These are phyloP conservation scores for Cordyceps cicadae DNA, from an alignment of 2,329 filamentous ascomycete genomes.

Conservation along the genomic window DNA sequence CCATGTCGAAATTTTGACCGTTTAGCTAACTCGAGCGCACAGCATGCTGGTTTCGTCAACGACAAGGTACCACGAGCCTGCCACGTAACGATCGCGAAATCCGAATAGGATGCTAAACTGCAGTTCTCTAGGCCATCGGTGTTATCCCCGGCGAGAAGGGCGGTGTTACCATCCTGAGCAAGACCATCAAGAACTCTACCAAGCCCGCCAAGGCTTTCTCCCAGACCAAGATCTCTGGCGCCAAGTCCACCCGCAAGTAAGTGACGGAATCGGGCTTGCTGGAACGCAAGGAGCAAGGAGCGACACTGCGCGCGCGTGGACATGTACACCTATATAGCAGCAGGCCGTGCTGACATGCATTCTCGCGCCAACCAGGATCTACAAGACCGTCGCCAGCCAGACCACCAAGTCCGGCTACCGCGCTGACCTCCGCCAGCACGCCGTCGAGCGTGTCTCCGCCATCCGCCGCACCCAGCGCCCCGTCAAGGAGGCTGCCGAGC, in stretches of 20 bases:
- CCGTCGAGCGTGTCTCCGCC: slow-evolving; percentile 80
- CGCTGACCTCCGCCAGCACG: slow-evolving; percentile 64
- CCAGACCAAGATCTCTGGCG: slow-evolving; percentile 60
- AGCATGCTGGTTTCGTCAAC: slow-evolving; percentile 92
- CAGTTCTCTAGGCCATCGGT: slow-evolving; percentile 63
- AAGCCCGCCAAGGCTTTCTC: slow-evolving; percentile 62
- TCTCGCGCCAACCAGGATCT: slow-evolving; percentile 54
- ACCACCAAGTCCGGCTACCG: slow-evolving; percentile 83
- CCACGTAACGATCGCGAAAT: background rate
- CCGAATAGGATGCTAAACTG: slow-evolving; percentile 15
- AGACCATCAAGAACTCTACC: slow-evolving; percentile 66
- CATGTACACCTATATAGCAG: background rate
- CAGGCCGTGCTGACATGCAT: slow-evolving; percentile 17
- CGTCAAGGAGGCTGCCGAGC: slow-evolving; percentile 65
- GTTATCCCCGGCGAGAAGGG: slow-evolving; percentile 68
- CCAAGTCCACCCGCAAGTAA: slow-evolving; percentile 66
- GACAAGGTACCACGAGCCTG: slow-evolving; percentile 59
- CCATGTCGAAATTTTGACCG: background rate
- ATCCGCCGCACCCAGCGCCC: slow-evolving; percentile 71
- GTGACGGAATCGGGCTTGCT: slow-evolving; percentile 13
- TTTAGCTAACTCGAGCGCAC: slow-evolving; percentile 26
- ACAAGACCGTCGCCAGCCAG: slow-evolving; percentile 76
- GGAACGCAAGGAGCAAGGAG: background rate
- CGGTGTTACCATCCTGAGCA: slow-evolving; percentile 72
- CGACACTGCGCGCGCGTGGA: background rate